A percentile compares a stretch with the other conserved stretches of the same genome.
These are phyloP conservation scores for Fusarium camptoceras DNA, from an alignment of 2,329 filamentous ascomycete genomes.

Conservation along the genomic window DNA sequence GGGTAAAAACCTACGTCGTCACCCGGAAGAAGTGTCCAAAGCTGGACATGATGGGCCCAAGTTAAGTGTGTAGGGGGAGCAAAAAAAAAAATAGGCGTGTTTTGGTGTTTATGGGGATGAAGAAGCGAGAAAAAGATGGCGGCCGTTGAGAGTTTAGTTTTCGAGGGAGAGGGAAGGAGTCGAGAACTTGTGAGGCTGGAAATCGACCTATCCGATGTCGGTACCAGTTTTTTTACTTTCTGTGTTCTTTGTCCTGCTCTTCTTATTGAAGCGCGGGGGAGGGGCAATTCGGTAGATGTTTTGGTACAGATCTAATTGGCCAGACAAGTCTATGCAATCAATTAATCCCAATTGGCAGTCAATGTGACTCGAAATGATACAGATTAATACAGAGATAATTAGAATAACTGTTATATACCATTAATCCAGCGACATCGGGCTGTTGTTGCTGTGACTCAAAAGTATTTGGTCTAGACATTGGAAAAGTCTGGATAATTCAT, in stretches of 20 bases:
- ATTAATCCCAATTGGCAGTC: constrained; percentile 13
- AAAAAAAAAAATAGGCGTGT: not conserved
- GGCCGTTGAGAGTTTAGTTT: constrained; percentile 37
- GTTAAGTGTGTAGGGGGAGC: not conserved
- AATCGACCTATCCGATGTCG: constrained; percentile 32
- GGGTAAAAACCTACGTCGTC: constrained; percentile 72
- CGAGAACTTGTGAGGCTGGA: constrained; percentile 11
- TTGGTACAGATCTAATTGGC: constrained; percentile 19
- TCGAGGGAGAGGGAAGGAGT: constrained; percentile 2
- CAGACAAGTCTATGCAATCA: not conserved
- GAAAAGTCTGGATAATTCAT: constrained; percentile 37
- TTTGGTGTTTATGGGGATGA: constrained; percentile 22
- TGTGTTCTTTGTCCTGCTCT: not conserved
- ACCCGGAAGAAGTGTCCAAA: constrained; percentile 72
- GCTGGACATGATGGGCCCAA: constrained; percentile 76
- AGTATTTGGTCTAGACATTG: not conserved
- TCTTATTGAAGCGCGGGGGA: constrained; percentile 15
- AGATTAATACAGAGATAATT: not conserved
- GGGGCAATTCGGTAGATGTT: constrained; percentile 22
- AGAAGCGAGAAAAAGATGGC: constrained; percentile 22
- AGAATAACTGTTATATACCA: constrained; percentile 4
- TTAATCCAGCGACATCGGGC: constrained; percentile 24
- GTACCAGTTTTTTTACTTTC: constrained; percentile 28
- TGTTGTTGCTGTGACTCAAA: constrained; percentile 31
- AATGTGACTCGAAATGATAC: not conserved